Percentiles rank a stretch among this genome's conserved stretches.
Conservation (phyloP, 192 early-diverging fungal species). For the Backusella mclennaniae region DNA sequence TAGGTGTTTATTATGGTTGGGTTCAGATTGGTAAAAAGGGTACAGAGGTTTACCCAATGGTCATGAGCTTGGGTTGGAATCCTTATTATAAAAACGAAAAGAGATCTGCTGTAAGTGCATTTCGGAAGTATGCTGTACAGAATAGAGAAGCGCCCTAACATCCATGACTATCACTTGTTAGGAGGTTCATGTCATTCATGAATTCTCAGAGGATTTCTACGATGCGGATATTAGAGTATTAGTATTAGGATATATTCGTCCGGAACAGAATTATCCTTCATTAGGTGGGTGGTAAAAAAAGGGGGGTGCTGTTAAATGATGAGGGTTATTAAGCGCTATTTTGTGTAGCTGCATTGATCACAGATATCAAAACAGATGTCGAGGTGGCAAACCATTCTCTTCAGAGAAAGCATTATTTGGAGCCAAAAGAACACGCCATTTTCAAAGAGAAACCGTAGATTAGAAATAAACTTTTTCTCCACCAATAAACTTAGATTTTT, state of each 20-base stretch:
- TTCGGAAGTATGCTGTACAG: neutral
- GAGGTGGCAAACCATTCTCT: constrained; percentile 70
- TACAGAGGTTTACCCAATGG: constrained; percentile 84
- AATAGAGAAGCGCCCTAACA: no score
- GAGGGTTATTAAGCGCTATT: neutral
- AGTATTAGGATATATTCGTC: constrained; percentile 85
- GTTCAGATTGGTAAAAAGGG: constrained; percentile 63
- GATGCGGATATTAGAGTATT: constrained; percentile 77
- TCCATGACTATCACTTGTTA: neutral
- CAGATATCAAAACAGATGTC: constrained; percentile 93
- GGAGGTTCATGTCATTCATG: constrained; percentile 96
- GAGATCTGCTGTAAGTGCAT: constrained; percentile 71
- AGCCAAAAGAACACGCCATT: constrained; percentile 9
- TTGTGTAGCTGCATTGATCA: constrained; percentile 74
- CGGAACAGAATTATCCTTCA: constrained; percentile 85
- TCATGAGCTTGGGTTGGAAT: constrained; percentile 99
- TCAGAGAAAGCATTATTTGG: constrained; percentile 52
- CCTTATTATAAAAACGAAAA: constrained; percentile 98
- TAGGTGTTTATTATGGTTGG: constrained; percentile 97
- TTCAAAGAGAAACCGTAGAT: neutral
- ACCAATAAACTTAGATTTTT: neutral
- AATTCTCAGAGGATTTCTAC: constrained; percentile 91
- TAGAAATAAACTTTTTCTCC: neutral
- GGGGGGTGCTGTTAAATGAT: no score
- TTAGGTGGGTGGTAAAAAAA: constrained; percentile 52